A percentile compares a stretch with the other conserved stretches of the same genome.
phyloP scores from a whole-genome alignment of 129 eudicot species.

The Helianthus annuus region DNA sequence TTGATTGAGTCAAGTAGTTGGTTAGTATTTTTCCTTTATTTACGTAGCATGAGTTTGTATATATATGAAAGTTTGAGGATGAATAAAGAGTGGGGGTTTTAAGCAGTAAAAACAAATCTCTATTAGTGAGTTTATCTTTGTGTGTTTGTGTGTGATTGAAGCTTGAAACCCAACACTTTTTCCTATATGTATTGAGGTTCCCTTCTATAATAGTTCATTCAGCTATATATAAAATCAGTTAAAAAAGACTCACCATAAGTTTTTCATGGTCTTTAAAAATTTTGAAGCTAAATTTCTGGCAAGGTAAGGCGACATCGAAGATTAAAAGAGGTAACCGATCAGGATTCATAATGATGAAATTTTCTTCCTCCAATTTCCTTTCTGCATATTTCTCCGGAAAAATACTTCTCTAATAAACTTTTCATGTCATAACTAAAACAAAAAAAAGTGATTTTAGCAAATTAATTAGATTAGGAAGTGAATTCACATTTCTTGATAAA shows the following conservation, averaged over 20 bases:
- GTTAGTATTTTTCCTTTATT: no score
- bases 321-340: constrained; percentile 92
- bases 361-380: constrained; percentile 79
- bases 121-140: no score
- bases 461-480: constrained; percentile 16
- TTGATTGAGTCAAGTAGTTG: no score
- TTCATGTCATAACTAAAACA: constrained; percentile 73
- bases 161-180: no score
- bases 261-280: constrained; percentile 96
- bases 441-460: background rate
- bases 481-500: background rate
- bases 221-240: no score
- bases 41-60: no score
- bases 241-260: constrained; percentile 76
- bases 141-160: no score
- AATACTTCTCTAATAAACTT: constrained; percentile 81
- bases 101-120: no score
- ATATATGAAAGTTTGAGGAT: no score
- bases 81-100: no score
- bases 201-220: no score
- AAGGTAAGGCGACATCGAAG: constrained; percentile 91
- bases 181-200: no score
- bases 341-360: constrained; percentile 65
- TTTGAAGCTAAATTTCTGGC: constrained; percentile 79
- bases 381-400: constrained; percentile 86